These are phyloP conservation scores for Metarhizium album DNA, from an alignment of 2,329 filamentous ascomycete genomes.

Conservation along the genomic window DNA sequence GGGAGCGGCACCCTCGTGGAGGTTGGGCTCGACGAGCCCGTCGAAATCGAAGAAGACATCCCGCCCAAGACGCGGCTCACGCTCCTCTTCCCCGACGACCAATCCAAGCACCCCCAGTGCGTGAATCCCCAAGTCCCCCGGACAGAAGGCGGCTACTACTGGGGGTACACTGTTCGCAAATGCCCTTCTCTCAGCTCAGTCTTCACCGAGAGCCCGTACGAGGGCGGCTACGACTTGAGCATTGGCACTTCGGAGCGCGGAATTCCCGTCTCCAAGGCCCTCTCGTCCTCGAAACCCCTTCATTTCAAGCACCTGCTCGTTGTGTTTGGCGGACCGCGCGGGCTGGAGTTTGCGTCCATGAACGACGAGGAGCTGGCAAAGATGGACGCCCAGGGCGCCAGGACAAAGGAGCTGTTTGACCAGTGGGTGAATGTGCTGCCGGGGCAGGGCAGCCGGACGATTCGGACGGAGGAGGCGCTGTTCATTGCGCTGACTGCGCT, in stretches of 20 bases:
- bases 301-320: slow-evolving; percentile 62
- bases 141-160: slow-evolving; percentile 72
- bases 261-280: slow-evolving; percentile 34
- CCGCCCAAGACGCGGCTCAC: slow-evolving; percentile 65
- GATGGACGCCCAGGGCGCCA: slow-evolving; percentile 53
- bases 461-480: slow-evolving; percentile 74
- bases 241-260: slow-evolving; percentile 79
- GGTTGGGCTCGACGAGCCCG: slow-evolving; percentile 43
- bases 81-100: slow-evolving; percentile 43
- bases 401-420: slow-evolving; percentile 66
- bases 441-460: slow-evolving; percentile 70
- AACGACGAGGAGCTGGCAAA: slow-evolving; percentile 43
- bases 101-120: slow-evolving; percentile 38
- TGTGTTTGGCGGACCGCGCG: slow-evolving; percentile 71
- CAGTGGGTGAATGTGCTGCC: slow-evolving; percentile 75
- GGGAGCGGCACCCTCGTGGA: slow-evolving; percentile 44
- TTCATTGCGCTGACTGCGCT: slow-evolving; percentile 65
- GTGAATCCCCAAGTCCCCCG: slow-evolving; percentile 60
- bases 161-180: slow-evolving; percentile 67
- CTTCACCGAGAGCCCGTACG: slow-evolving; percentile 65
- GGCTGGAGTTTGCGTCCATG: slow-evolving; percentile 64
- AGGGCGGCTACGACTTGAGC: slow-evolving; percentile 70
- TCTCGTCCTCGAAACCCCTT: slow-evolving; percentile 30
- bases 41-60: slow-evolving; percentile 48
- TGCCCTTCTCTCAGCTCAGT: slow-evolving; percentile 57